Base-by-base conservation (phyloP, 2,329 filamentous ascomycete species). In the Piedraia hortae region DNA sequence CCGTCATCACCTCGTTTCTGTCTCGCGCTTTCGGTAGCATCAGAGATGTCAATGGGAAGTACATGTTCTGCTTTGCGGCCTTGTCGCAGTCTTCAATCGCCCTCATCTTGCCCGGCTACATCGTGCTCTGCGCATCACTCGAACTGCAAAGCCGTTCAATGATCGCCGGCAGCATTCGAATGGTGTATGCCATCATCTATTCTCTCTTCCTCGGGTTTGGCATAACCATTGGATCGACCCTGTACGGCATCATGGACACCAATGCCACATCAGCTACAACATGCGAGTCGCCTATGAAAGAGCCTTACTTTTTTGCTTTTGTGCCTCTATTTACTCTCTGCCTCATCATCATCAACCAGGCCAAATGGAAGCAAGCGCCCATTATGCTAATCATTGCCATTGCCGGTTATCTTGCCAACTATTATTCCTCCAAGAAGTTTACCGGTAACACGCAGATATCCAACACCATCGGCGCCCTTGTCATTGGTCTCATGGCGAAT, bases 341-440 rank as follows among this genome's bases (percentile, higher is more conserved):
- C 34, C 55, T 82, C 17, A 68, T 70, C 28, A 54, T 80, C 35
- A 68, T 82, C 41, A 80, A 80, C 43, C 72, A 82, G 32, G 71
- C 70, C 27, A 75, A 77, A 44, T 74, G 61, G 60, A 68, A 62
- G 34, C 73, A 82, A 38, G 59, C 65, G 14, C 72, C 73, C 0
- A 55, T 72, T 22, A 82, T 82, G 72, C 47, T 72, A 3, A 19
- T 61, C 26, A 78, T 88, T 34, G 62, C 73, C 0, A 48, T 77
- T 14, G 59, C 62, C 0, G 75, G 74, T 5, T 85, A 72, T 38
- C 51, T 65, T 5, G 68, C 75, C 34, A 82, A 71, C 44, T 73
- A 62, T 45, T 78, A 73, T 44, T 63, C 60, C 8, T 60, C 61
- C 14, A 50, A 56, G 14, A 62, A 59, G 30, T 74, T 82, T 38